Evolutionary conservation across 768 basidiomycete species (phyloP).

Genomic region (Asterophora parasitica): DNA sequence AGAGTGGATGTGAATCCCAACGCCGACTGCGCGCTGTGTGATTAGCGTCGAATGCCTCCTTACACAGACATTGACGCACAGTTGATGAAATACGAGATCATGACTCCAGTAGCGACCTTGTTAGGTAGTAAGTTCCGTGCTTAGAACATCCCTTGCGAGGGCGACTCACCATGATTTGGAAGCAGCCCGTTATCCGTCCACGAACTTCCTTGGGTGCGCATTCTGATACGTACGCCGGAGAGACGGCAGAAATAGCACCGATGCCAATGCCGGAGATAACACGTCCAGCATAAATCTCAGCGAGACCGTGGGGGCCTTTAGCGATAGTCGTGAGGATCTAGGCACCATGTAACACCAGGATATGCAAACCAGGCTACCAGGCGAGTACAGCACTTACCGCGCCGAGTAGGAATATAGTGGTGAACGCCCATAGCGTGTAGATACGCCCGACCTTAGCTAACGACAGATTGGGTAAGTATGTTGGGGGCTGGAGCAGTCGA

Average conservation of each 20-base stretch:
- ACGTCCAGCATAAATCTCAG: slow-evolving; percentile 76
- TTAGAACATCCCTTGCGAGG: too few species aligned
- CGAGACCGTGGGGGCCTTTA: slow-evolving; percentile 51
- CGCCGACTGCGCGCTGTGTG: slow-evolving; percentile 43
- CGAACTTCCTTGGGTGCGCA: slow-evolving; percentile 84
- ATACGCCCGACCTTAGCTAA: slow-evolving; percentile 66
- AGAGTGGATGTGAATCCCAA: slow-evolving; percentile 46
- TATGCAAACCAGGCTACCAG: background rate
- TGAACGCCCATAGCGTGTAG: slow-evolving; percentile 55
- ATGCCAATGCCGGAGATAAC: slow-evolving; percentile 79
- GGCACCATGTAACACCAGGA: background rate
- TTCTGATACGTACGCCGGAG: slow-evolving; percentile 84
- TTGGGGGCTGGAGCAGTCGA: background rate
- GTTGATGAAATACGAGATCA: slow-evolving; percentile 82
- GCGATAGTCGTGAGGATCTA: slow-evolving; percentile 74
- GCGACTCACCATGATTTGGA: slow-evolving; percentile 70
- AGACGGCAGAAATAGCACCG: slow-evolving; percentile 75
- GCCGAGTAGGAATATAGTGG: slow-evolving; percentile 62
- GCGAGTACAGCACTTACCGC: slow-evolving; percentile 44
- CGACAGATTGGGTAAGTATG: background rate
- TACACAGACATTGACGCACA: slow-evolving; percentile 36
- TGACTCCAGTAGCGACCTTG: slow-evolving; percentile 71
- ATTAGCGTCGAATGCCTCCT: background rate
- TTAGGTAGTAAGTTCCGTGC: background rate
- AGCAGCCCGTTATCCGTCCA: slow-evolving; percentile 79